A percentile compares a stretch with the other conserved stretches of the same genome.
Evolutionary conservation across 192 early-diverging fungal genomes (phyloP).

Genomic region (Martensiomyces pterosporus): DNA sequence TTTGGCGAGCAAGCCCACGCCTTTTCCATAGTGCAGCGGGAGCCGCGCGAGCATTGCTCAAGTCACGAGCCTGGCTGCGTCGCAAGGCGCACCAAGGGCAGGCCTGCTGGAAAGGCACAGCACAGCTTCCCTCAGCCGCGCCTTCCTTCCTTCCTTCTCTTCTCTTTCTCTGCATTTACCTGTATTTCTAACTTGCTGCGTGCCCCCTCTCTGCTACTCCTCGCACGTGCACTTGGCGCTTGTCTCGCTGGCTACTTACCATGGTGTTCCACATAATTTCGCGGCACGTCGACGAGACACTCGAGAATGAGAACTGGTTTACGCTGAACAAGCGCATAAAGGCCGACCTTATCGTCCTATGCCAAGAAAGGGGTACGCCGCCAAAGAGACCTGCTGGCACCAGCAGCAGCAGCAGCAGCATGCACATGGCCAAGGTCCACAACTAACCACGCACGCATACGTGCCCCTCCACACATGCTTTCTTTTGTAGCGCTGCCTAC

Average conservation of each 20-base stretch:
- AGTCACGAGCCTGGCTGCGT: too few species aligned
- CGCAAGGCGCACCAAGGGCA: too few species aligned
- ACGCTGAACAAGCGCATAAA: conserved; percentile 61
- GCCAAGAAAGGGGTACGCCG: conserved; percentile 65
- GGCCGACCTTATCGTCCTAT: conserved; percentile 67
- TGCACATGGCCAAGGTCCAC: too few species aligned
- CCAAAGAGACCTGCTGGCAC: not conserved
- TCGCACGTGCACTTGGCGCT: conserved; percentile 1
- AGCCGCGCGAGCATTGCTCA: too few species aligned
- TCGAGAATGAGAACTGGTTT: conserved; percentile 55
- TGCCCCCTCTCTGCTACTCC: too few species aligned
- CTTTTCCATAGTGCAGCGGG: too few species aligned
- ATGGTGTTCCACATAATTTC: conserved; percentile 56
- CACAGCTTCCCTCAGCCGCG: not conserved
- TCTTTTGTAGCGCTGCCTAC: conserved; percentile 52
- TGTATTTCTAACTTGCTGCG: conserved; percentile 9
- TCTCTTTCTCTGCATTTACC: not conserved
- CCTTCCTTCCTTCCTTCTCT: not conserved
- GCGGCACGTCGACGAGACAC: conserved; percentile 56
- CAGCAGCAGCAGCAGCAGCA: not conserved
- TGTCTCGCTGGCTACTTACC: not conserved
- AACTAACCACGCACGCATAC: not conserved
- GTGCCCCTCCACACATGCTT: not conserved
- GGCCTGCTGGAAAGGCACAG: too few species aligned
- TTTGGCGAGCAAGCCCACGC: too few species aligned